Conservation (phyloP, 2,329 filamentous ascomycete genomes). For the Colletotrichum orchidophilum region DNA sequence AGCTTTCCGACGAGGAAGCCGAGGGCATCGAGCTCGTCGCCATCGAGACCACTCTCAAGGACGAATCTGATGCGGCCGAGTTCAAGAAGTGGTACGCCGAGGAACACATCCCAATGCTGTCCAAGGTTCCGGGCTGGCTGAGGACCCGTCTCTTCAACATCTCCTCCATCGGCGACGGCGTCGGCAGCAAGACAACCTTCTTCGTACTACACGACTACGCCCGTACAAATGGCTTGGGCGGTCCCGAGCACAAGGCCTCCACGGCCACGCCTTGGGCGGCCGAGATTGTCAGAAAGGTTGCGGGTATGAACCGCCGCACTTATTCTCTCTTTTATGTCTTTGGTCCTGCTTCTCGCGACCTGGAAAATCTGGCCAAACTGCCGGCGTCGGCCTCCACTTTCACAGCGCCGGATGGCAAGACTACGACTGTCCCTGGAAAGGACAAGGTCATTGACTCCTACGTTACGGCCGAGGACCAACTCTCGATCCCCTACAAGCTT, state of each 20-base stretch:
- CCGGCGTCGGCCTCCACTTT: slow-evolving; percentile 59
- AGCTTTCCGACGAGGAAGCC: slow-evolving; percentile 66
- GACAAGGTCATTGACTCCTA: slow-evolving; percentile 72
- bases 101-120: slow-evolving; percentile 77
- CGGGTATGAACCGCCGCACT: slow-evolving; percentile 63
- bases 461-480: slow-evolving; percentile 73
- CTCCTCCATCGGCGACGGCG: slow-evolving; percentile 66
- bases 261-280: slow-evolving; percentile 69
- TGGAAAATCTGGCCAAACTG: slow-evolving; percentile 63
- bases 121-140: slow-evolving; percentile 81
- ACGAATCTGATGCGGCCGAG: slow-evolving; percentile 60
- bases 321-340: slow-evolving; percentile 85
- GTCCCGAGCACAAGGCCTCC: slow-evolving; percentile 70
- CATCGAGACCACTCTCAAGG: slow-evolving; percentile 65
- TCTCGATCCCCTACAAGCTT: slow-evolving; percentile 76
- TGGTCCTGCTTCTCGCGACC: slow-evolving; percentile 76
- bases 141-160: slow-evolving; percentile 77
- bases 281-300: slow-evolving; percentile 68
- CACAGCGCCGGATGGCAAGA: slow-evolving; percentile 64
- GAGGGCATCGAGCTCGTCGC: slow-evolving; percentile 70
- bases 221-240: slow-evolving; percentile 72
- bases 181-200: slow-evolving; percentile 57
- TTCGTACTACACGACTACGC: slow-evolving; percentile 79
- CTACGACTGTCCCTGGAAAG: slow-evolving; percentile 58
- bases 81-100: slow-evolving; percentile 77